Evolutionary conservation across 2,329 filamentous ascomycete species (phyloP).

Genomic region (Nothophoma quercina): DNA sequence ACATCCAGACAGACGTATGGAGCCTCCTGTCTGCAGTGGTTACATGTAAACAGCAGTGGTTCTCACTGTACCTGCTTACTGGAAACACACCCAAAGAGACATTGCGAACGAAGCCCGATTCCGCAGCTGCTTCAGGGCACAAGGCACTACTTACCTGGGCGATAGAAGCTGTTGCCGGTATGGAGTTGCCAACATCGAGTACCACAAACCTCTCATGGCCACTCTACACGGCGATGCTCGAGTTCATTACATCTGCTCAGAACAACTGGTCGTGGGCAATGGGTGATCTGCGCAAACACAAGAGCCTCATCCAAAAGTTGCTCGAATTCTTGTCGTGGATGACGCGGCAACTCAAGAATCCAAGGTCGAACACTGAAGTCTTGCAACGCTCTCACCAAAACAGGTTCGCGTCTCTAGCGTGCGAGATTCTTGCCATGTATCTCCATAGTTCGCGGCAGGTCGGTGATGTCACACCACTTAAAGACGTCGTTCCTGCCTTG

Average conservation of each 20-base stretch:
- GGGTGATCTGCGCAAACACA: conserved; percentile 76
- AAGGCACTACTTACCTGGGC: conserved; percentile 78
- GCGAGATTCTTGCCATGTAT: conserved; percentile 89
- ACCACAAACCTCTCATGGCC: conserved; percentile 29
- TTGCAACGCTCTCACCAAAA: conserved; percentile 51
- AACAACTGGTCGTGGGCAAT: conserved; percentile 97
- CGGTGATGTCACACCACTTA: conserved; percentile 72
- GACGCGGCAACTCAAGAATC: conserved; percentile 34
- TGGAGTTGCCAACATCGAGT: conserved; percentile 69
- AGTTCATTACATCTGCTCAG: conserved; percentile 87
- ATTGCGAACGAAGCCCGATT: conserved; percentile 63
- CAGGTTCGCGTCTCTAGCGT: conserved; percentile 77
- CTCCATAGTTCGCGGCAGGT: conserved; percentile 84
- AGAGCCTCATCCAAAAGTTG: conserved; percentile 74
- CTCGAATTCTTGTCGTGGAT: conserved; percentile 70
- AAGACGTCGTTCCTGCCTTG: conserved; percentile 75
- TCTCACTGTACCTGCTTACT: conserved; percentile 90
- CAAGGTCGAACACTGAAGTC: conserved; percentile 32
- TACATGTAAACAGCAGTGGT: conserved; percentile 91
- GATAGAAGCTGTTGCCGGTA: conserved; percentile 71
- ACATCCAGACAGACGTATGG: conserved; percentile 77
- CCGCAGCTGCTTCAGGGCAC: conserved; percentile 48
- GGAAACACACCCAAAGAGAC: conserved; percentile 83
- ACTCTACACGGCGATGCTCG: conserved; percentile 77
- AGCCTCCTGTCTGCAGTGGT: conserved; percentile 85